Percentiles rank a stretch among this genome's conserved stretches.
Evolutionary conservation across 2,329 filamentous ascomycete genomes (phyloP).

Genomic region (Xylaria sp.): DNA sequence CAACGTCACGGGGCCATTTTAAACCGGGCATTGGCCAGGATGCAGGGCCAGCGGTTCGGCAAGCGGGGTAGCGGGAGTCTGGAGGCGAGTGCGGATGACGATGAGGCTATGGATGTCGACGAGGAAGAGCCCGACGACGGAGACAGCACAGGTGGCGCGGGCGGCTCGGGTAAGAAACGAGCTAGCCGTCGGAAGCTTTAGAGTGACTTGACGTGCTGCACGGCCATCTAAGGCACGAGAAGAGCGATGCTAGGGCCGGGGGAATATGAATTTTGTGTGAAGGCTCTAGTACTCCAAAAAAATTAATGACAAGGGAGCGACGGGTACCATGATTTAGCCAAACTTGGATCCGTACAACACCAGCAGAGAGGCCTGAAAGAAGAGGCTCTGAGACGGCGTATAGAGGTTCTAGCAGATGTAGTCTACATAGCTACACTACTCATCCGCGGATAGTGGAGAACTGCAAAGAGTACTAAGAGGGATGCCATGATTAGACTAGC

Average conservation of each 20-base stretch:
- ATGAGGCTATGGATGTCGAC: constrained; percentile 67
- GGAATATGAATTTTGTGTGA: not conserved
- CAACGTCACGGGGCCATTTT: constrained; percentile 44
- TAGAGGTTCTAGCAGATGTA: not conserved
- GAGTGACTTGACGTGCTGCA: constrained; percentile 7
- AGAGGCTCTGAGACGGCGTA: not conserved
- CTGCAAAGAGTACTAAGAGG: not conserved
- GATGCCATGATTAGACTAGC: not conserved
- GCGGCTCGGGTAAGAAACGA: constrained; percentile 58
- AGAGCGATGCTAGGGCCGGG: not conserved
- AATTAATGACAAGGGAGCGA: not conserved
- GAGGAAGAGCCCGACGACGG: constrained; percentile 59
- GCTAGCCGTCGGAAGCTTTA: constrained; percentile 65
- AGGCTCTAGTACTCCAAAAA: not conserved
- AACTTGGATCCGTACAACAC: not conserved
- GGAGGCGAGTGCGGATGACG: constrained; percentile 52
- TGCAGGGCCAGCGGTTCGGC: constrained; percentile 44
- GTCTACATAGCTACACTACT: not conserved
- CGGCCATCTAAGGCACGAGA: not conserved
- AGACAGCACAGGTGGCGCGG: constrained; percentile 51
- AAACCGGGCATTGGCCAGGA: constrained; percentile 41
- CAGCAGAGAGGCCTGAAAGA: not conserved
- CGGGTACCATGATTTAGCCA: not conserved
- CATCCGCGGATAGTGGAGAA: not conserved
- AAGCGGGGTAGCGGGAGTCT: constrained; percentile 50